Base-by-base conservation (phyloP, 2,329 filamentous ascomycete genomes). In the Alternaria infectoria region DNA sequence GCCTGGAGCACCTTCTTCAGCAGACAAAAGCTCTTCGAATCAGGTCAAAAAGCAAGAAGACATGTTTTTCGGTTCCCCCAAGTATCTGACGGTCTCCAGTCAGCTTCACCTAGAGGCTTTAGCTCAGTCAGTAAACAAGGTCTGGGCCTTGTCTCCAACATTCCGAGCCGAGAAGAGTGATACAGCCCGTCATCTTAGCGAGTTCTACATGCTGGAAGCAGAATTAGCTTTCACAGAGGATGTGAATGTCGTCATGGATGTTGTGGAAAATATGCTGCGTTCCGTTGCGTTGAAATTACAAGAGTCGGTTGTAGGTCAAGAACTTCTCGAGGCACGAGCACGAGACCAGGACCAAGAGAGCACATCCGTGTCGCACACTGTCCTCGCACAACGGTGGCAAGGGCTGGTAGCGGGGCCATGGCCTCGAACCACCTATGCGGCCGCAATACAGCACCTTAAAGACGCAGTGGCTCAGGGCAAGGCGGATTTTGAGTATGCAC, bases 201-300 rank as follows among this genome's bases (percentile, higher is more conserved):
- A 99, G 77, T 98, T 99, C 75, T 98, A 98, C 82, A 98, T 99
- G 96, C 87, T 99, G 3, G 96, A 99, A 81, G 94, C 90, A 15
- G 96, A 99, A 80, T 84, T 94, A 77, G 90, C 89, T 73, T 97
- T 97, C 77, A 87, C 90, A 45, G 85, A 91, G 50, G 83, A 89
- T 67, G 84, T 97, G 68, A 82, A 86, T 28, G 83, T 86, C 25
- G 85, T 99, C 70, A 96, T 97, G 87, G 84, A 90, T 60, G 80
- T 95, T n/a, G 87, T 93, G 3, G 93, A 98, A 79, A 84, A 89
- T 58, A 89, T 97, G 86, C 83, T 97, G 54, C 87, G 88, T 45
- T 83, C 84, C 63, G 74, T 89, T 55, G 85, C 86, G 5, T 80
- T 79, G 7, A 81, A 83, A 17, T 74, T 89, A 17, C 81, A 84